phyloP scores from a whole-genome alignment of 164 flowering plant genomes.

The Santalum album region DNA sequence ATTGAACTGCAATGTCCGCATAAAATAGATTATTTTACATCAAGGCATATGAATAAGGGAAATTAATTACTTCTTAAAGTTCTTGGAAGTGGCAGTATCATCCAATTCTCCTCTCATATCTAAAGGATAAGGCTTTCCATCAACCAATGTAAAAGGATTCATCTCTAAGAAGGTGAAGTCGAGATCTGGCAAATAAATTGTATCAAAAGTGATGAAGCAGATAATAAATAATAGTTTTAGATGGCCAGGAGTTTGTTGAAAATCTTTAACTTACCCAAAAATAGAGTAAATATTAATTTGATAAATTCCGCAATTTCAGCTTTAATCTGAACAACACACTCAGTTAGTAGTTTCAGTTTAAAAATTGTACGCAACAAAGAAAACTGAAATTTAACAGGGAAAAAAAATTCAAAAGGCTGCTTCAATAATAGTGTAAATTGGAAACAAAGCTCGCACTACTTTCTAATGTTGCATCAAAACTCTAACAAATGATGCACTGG shows the following conservation, averaged over 20 bases:
- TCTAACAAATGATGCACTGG: too few species aligned
- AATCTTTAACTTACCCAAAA: conserved; percentile 39
- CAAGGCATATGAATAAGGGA: too few species aligned
- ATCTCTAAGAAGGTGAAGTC: conserved; percentile 98
- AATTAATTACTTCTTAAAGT: conserved; percentile 96
- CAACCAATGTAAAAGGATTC: conserved; percentile 91
- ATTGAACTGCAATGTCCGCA: too few species aligned
- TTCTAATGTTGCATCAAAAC: too few species aligned
- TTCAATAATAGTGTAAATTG: too few species aligned
- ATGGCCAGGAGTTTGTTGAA: neutral
- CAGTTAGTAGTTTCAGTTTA: neutral
- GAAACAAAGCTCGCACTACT: too few species aligned
- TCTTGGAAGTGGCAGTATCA: conserved; percentile 97
- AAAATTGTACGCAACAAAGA: too few species aligned
- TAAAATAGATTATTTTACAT: too few species aligned
- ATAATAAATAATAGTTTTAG: too few species aligned
- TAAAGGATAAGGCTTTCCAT: conserved; percentile 95
- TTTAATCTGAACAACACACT: conserved; percentile 41
- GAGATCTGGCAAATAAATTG: conserved; percentile 47
- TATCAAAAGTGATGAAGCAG: too few species aligned
- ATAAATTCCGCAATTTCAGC: conserved; percentile 57
- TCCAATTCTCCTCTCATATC: conserved; percentile 99
- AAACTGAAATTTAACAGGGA: too few species aligned
- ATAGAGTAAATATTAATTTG: conserved; percentile 49
- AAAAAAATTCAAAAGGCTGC: too few species aligned